Conservation (phyloP, 106 monocot species). For the Dendrobium officinale region DNA sequence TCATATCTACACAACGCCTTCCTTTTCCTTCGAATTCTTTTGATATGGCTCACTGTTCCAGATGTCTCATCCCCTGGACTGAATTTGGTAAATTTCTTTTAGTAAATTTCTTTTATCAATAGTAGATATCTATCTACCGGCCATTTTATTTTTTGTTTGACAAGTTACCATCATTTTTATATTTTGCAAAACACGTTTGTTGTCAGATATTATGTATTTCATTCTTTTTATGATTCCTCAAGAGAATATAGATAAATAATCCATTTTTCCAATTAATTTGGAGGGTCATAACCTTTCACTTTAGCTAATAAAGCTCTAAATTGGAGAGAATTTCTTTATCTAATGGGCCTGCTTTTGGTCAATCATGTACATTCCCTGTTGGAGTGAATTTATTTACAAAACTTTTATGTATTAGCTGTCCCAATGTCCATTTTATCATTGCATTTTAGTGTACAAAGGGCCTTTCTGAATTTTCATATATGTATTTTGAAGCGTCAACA, state of each 20-base stretch:
- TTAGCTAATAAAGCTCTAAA: no score
- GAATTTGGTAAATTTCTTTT: slow-evolving; percentile 62
- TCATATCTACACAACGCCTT: slow-evolving; percentile 77
- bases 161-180: not conserved
- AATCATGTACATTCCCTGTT: no score
- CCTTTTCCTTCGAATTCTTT: slow-evolving; percentile 78
- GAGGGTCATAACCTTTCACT: not conserved
- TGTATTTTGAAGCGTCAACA: no score
- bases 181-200: not conserved
- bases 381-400: no score
- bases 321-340: no score
- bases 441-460: no score
- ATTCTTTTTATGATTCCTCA: not conserved
- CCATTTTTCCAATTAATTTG: not conserved
- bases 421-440: no score
- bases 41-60: slow-evolving; percentile 85
- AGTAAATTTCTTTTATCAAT: not conserved
- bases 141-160: not conserved
- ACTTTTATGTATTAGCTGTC: no score
- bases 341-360: no score
- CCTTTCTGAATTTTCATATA: no score
- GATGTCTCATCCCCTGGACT: slow-evolving; percentile 83
- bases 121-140: not conserved
- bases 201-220: not conserved
- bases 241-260: not conserved